Conservation (phyloP, 2,329 filamentous ascomycete species). For the Zymoseptoria ardabiliae region DNA sequence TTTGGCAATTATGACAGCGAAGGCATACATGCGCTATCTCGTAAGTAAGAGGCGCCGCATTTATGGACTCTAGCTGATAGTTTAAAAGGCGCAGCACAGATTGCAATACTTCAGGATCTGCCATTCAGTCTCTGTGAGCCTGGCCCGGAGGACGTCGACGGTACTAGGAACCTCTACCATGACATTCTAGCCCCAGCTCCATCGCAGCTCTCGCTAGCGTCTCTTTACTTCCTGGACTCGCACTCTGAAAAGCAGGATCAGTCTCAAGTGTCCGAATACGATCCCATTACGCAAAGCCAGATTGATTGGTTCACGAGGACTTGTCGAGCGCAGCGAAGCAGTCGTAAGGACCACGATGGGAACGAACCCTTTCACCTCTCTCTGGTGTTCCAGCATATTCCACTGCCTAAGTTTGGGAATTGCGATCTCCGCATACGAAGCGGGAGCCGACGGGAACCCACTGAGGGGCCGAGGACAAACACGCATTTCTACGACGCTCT, state of each 20-base stretch:
- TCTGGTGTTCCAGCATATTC: constrained; percentile 1
- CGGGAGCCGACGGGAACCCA: neutral
- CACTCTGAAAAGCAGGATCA: no score
- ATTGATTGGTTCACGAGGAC: no score
- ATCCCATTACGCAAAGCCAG: no score
- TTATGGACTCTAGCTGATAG: neutral
- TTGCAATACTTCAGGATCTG: constrained; percentile 1
- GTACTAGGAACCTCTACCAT: neutral
- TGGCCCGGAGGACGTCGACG: constrained; percentile 1
- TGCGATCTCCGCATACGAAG: neutral
- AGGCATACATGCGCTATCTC: neutral
- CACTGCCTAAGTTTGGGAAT: constrained; percentile 2
- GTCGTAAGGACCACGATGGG: no score
- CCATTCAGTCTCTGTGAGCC: neutral
- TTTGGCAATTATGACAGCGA: constrained; percentile 2
- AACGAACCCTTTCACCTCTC: neutral
- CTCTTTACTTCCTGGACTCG: no score
- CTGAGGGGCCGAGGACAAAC: neutral
- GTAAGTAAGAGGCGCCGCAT: neutral
- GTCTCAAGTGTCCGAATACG: no score
- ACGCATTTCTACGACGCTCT: constrained; percentile 77
- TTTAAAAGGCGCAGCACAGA: neutral
- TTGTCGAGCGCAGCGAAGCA: no score
- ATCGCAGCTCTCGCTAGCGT: no score
- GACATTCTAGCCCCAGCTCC: no score